Evolutionary conservation across 2,329 filamentous ascomycete genomes (phyloP).

Genomic region (Penicillium sp.): DNA sequence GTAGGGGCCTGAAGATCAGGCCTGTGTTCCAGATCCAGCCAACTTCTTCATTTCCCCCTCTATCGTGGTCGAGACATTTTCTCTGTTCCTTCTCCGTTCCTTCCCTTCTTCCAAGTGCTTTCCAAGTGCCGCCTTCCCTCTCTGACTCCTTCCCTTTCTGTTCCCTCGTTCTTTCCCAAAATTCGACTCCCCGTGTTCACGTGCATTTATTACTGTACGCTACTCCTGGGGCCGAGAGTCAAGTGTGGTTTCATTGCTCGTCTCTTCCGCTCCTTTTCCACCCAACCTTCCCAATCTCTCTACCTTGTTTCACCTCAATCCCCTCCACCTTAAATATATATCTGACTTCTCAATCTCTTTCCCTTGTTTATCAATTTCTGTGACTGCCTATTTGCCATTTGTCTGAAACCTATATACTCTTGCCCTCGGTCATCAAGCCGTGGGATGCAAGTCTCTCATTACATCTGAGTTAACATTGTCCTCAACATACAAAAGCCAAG

Average conservation of each 20-base stretch:
- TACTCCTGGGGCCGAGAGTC: too few species aligned
- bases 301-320: too few species aligned
- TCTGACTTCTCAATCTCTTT: not conserved
- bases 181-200: not conserved
- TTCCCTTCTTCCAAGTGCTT: not conserved
- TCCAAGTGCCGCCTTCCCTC: not conserved
- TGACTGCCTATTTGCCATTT: not conserved
- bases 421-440: not conserved
- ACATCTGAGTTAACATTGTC: not conserved
- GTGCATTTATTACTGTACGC: not conserved
- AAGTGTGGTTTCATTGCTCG: too few species aligned
- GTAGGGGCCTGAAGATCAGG: not conserved
- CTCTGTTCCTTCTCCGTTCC: not conserved
- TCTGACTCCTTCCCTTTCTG: not conserved
- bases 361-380: not conserved
- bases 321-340: not conserved
- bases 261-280: not conserved
- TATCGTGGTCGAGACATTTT: not conserved
- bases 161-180: not conserved
- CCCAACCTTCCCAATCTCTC: too few species aligned
- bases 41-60: not conserved
- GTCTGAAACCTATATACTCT: not conserved
- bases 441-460: not conserved
- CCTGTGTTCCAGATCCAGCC: not conserved
- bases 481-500: not conserved